Conservation (phyloP, 1,139 yeast species). For the Yamadazyma siamensis region DNA sequence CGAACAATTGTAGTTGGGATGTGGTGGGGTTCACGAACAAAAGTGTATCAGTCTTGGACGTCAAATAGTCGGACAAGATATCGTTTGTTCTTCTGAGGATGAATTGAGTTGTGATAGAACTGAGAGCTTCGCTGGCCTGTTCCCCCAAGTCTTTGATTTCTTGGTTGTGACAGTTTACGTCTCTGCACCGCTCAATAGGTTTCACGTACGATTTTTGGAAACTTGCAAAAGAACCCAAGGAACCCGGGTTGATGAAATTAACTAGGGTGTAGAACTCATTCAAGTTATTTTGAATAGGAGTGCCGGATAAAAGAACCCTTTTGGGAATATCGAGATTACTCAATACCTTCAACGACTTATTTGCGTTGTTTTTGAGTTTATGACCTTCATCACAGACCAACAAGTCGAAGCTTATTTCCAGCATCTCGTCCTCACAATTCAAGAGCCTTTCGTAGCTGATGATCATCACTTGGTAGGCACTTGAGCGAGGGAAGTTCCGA, state of each 20-base stretch:
- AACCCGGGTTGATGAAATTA: conserved; percentile 81
- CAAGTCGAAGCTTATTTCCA: conserved; percentile 56
- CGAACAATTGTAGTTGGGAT: conserved; percentile 56
- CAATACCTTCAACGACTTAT: conserved; percentile 67
- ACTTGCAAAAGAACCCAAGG: conserved; percentile 58
- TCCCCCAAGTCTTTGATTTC: conserved; percentile 54
- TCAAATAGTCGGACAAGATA: conserved; percentile 63
- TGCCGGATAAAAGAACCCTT: conserved; percentile 76
- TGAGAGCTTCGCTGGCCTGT: conserved; percentile 57
- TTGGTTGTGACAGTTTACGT: conserved; percentile 59
- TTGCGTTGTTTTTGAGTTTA: conserved; percentile 66
- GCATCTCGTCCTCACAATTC: conserved; percentile 52
- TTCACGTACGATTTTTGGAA: conserved; percentile 66
- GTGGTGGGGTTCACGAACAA: conserved; percentile 74
- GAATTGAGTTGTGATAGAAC: conserved; percentile 60
- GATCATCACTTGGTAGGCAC: conserved; percentile 77
- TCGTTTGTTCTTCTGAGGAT: conserved; percentile 71
- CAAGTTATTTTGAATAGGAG: conserved; percentile 93
- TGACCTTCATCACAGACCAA: conserved; percentile 96
- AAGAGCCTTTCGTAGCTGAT: conserved; percentile 84
- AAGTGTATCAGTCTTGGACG: conserved; percentile 76
- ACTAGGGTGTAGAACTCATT: conserved; percentile 78
- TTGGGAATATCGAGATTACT: conserved; percentile 52
- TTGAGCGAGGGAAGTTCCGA: conserved; percentile 58
- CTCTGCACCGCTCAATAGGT: conserved; percentile 76